These are phyloP conservation scores for Chenopodium formosanum DNA, from an alignment of 148 eudicot species.

Conservation along the genomic window DNA sequence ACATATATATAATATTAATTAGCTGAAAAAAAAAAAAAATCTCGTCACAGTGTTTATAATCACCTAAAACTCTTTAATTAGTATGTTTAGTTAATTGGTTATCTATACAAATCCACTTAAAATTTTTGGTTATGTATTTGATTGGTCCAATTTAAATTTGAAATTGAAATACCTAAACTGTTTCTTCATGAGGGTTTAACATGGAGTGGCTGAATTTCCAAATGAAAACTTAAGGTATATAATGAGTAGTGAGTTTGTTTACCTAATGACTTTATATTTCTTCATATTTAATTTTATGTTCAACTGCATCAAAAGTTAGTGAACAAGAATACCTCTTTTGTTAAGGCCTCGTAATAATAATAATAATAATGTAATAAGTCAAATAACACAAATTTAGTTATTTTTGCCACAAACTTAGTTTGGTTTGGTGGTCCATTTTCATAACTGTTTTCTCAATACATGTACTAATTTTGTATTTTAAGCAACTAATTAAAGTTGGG, in stretches of 20 bases:
- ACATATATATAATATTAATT: too few relatives aligned
- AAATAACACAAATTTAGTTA: slow-evolving; percentile 10
- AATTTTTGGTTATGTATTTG: not conserved
- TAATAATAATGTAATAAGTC: not conserved
- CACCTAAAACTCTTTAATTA: too few relatives aligned
- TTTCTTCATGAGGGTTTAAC: not conserved
- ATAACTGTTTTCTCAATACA: not conserved
- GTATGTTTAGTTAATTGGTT: too few relatives aligned
- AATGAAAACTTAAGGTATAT: slow-evolving; percentile 4
- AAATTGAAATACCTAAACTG: not conserved
- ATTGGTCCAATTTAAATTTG: not conserved
- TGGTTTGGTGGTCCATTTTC: slow-evolving; percentile 14
- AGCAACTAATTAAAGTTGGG: not conserved
- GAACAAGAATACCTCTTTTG: not conserved
- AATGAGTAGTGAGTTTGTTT: slow-evolving; percentile 25
- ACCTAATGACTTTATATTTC: slow-evolving; percentile 25
- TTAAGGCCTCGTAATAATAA: not conserved
- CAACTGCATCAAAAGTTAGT: slow-evolving; percentile 13
- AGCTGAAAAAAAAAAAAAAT: too few relatives aligned
- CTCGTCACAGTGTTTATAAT: too few relatives aligned
- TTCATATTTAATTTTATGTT: not conserved
- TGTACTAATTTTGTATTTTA: too few relatives aligned
- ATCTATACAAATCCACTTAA: too few relatives aligned
- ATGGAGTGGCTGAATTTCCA: slow-evolving; percentile 17
- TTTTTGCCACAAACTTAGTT: not conserved